These are phyloP conservation scores for Solanum corneliomulleri DNA, from an alignment of 257 asterid genomes.

Conservation along the genomic window DNA sequence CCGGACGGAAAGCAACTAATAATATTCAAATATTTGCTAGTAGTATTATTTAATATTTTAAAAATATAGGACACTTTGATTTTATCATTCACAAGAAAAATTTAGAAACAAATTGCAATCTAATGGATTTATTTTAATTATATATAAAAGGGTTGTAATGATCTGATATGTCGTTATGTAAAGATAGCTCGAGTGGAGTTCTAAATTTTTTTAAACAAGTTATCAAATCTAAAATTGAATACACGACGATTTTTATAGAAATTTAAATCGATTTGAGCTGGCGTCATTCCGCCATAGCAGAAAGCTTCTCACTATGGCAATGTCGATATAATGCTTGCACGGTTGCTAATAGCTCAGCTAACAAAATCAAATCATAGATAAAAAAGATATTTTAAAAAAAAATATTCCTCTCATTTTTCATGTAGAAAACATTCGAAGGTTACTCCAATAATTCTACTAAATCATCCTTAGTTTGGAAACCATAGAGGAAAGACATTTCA, in stretches of 20 bases:
- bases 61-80: background rate
- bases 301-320: background rate
- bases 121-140: background rate
- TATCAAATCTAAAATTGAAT: background rate
- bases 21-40: background rate
- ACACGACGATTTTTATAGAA: background rate
- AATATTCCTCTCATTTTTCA: background rate
- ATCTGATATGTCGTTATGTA: background rate
- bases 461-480: background rate
- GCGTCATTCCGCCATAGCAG: background rate
- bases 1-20: background rate
- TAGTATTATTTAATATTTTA: background rate
- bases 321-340: background rate
- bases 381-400: too few relatives aligned
- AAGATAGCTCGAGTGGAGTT: background rate
- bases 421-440: too few relatives aligned
- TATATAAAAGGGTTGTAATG: background rate
- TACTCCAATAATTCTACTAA: background rate
- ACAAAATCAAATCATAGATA: background rate
- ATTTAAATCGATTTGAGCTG: background rate
- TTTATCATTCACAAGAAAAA: background rate
- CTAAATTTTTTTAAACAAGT: too few relatives aligned
- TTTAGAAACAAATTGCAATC: background rate
- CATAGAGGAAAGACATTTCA: background rate
- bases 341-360: background rate